A percentile compares a stretch with the other conserved stretches of the same genome.
Conservation (phyloP, 768 basidiomycete species). For the Lanmaoa rubissima region DNA sequence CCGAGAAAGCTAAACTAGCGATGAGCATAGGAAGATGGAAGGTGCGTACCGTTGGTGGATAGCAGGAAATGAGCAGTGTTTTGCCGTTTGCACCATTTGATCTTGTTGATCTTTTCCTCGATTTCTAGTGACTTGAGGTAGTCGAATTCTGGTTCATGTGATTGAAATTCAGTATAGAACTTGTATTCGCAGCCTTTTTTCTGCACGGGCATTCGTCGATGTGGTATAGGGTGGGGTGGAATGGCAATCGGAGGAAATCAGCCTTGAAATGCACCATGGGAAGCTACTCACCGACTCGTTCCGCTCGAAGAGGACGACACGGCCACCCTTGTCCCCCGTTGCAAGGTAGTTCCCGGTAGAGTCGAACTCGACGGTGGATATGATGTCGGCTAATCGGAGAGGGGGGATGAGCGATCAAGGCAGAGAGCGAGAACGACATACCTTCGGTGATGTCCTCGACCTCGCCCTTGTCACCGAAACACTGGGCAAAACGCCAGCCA, state of each 20-base stretch:
- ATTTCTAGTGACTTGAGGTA: conserved; percentile 99
- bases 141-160: conserved; percentile 99
- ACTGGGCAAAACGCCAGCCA: conserved; percentile 98
- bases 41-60: conserved; percentile 84
- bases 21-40: not conserved
- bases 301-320: conserved; percentile 97
- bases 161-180: conserved; percentile 99
- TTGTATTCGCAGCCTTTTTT: conserved; percentile 99
- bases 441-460: conserved; percentile 99
- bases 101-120: conserved; percentile 99
- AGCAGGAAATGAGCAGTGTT: conserved; percentile 96
- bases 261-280: conserved; percentile 13
- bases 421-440: conserved; percentile 35
- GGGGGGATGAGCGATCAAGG: conserved; percentile 14
- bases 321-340: conserved; percentile 98
- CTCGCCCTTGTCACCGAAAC: conserved; percentile 99
- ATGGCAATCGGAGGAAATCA: conserved; percentile 36
- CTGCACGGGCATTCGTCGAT: conserved; percentile 40
- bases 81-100: conserved; percentile 99
- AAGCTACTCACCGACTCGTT: conserved; percentile 81
- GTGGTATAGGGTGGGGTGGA: conserved; percentile 10
- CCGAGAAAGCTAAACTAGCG: not conserved
- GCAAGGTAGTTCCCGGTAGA: conserved; percentile 99
- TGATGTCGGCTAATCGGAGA: conserved; percentile 87
- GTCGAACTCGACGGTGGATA: conserved; percentile 99